Conservation (phyloP, 2,329 filamentous ascomycete species). For the Ophiostoma tasmaniense region DNA sequence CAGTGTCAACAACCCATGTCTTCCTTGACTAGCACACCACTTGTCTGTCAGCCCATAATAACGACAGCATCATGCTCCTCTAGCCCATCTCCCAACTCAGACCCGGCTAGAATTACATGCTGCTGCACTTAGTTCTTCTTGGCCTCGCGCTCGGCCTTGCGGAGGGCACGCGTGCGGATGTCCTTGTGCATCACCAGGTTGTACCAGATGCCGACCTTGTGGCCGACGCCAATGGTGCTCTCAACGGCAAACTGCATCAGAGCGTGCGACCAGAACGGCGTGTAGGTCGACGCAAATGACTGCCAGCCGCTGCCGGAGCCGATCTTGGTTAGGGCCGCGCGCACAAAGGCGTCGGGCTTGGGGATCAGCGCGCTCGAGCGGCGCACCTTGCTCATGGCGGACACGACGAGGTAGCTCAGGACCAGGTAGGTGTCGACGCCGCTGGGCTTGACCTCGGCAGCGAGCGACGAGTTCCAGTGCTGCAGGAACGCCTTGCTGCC, state of each 20-base stretch:
- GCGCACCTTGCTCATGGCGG: constrained; percentile 94
- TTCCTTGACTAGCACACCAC: neutral
- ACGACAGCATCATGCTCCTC: neutral
- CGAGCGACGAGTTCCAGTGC: constrained; percentile 84
- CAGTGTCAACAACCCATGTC: neutral
- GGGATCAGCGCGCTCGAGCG: constrained; percentile 70
- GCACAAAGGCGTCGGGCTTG: constrained; percentile 73
- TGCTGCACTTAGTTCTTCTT: constrained; percentile 3
- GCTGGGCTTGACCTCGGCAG: constrained; percentile 68
- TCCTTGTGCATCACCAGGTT: constrained; percentile 67
- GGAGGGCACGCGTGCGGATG: constrained; percentile 73
- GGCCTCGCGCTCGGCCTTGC: constrained; percentile 68
- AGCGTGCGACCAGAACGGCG: constrained; percentile 88
- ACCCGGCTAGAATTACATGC: neutral
- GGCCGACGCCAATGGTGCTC: constrained; percentile 45
- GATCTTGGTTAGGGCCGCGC: constrained; percentile 67
- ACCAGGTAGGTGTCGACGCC: constrained; percentile 87
- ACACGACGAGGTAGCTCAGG: constrained; percentile 86
- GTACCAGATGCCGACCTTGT: constrained; percentile 38
- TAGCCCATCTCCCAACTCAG: neutral
- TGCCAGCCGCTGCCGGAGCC: constrained; percentile 80
- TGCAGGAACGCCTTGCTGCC: constrained; percentile 98
- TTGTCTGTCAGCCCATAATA: neutral
- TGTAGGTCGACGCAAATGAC: constrained; percentile 72
- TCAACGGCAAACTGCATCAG: constrained; percentile 77